These are phyloP conservation scores for Apiospora rasikravindrae DNA, from an alignment of 2,329 filamentous ascomycete genomes.

Conservation along the genomic window DNA sequence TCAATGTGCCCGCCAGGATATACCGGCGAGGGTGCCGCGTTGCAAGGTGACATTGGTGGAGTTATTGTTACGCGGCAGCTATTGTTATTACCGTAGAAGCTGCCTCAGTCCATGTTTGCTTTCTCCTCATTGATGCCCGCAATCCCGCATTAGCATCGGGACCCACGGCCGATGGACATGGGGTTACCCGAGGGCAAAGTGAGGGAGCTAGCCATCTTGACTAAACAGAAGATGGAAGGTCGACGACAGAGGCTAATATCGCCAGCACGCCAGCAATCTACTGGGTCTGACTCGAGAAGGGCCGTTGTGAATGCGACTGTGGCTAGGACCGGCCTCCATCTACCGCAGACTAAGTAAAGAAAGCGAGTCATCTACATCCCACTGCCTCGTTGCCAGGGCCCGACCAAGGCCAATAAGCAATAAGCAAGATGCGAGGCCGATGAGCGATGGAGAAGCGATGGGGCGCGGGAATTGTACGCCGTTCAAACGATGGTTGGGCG, in stretches of 20 bases:
- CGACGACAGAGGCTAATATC: background rate
- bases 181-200: background rate
- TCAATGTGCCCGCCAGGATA: background rate
- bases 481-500: background rate
- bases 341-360: background rate
- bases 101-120: background rate
- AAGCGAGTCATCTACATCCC: background rate
- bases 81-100: background rate
- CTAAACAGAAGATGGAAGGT: slow-evolving; percentile 9
- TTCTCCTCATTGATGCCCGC: slow-evolving; percentile 2
- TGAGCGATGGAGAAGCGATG: background rate
- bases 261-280: background rate
- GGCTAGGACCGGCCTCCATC: background rate
- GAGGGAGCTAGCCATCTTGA: background rate
- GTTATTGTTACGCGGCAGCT: background rate
- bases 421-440: background rate
- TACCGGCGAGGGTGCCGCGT: background rate
- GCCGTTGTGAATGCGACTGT: background rate
- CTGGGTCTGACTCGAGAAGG: background rate
- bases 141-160: slow-evolving; percentile 13
- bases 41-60: background rate
- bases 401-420: background rate
- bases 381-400: too few species aligned
- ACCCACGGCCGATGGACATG: background rate
- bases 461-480: background rate